A percentile compares a stretch with the other conserved stretches of the same genome.
phyloP scores from a whole-genome alignment of 2,329 filamentous ascomycete genomes.

The Colletotrichum sp. region DNA sequence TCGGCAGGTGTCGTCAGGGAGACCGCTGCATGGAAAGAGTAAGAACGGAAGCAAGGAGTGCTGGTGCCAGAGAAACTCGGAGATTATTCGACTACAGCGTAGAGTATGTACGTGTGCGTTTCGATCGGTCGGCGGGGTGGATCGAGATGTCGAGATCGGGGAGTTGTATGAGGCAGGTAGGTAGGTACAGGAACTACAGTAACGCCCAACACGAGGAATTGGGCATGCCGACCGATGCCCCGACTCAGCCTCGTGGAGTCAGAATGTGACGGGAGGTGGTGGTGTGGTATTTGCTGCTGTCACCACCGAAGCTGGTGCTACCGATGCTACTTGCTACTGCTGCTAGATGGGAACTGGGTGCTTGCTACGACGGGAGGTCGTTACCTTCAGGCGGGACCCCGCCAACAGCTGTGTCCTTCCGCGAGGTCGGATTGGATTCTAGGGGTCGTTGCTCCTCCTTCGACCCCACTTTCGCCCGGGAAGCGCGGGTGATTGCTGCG shows the following conservation, averaged over 20 bases:
- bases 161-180: background rate
- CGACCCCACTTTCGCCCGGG: slow-evolving; percentile 9
- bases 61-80: background rate
- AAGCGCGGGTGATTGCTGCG: background rate
- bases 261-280: background rate
- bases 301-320: background rate
- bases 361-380: background rate
- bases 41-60: background rate
- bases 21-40: background rate
- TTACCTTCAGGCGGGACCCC: background rate
- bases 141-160: background rate
- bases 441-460: background rate
- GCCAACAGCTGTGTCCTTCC: background rate
- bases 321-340: background rate
- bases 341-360: background rate
- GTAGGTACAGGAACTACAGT: background rate
- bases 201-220: background rate
- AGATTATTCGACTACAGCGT: background rate
- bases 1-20: background rate
- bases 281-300: background rate
- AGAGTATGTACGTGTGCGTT: background rate
- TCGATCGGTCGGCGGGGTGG: background rate
- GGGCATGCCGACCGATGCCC: background rate
- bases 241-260: background rate
- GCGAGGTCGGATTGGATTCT: slow-evolving; percentile 6